These are phyloP conservation scores for Schwanniomyces occidentalis DNA, from an alignment of 805 yeast genomes.

Conservation along the genomic window DNA sequence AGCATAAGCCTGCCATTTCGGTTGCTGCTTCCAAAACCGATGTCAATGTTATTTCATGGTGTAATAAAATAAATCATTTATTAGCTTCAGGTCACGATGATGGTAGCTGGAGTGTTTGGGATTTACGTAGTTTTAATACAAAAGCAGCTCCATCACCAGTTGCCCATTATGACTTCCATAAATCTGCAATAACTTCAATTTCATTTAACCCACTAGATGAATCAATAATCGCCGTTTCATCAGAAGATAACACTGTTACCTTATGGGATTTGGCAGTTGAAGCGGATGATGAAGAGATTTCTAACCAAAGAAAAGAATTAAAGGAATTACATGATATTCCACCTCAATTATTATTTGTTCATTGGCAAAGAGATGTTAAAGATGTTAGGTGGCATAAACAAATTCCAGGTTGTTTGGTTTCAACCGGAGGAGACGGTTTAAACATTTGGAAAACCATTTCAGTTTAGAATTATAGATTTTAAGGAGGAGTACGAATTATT, in stretches of 20 bases:
- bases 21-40: constrained; percentile 79
- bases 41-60: constrained; percentile 96
- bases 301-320: constrained; percentile 76
- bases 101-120: constrained; percentile 98
- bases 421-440: constrained; percentile 95
- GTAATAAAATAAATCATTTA: constrained; percentile 78
- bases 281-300: constrained; percentile 96
- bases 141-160: constrained; percentile 70
- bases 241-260: constrained; percentile 96
- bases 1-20: constrained; percentile 86
- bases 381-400: constrained; percentile 98
- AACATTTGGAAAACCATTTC: constrained; percentile 96
- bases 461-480: constrained; percentile 46
- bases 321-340: constrained; percentile 87
- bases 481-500: not conserved
- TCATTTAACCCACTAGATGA: constrained; percentile 95
- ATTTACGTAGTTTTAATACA: constrained; percentile 77
- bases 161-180: constrained; percentile 93
- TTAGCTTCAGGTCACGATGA: constrained; percentile 97
- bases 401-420: constrained; percentile 91
- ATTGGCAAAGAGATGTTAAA: constrained; percentile 97
- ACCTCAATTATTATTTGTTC: constrained; percentile 92
- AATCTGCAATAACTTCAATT: constrained; percentile 88
- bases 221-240: constrained; percentile 91
- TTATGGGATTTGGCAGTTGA: constrained; percentile 98